Base-by-base conservation (phyloP, 2,329 filamentous ascomycete species). In the Stagonosporopsis vannaccii region DNA sequence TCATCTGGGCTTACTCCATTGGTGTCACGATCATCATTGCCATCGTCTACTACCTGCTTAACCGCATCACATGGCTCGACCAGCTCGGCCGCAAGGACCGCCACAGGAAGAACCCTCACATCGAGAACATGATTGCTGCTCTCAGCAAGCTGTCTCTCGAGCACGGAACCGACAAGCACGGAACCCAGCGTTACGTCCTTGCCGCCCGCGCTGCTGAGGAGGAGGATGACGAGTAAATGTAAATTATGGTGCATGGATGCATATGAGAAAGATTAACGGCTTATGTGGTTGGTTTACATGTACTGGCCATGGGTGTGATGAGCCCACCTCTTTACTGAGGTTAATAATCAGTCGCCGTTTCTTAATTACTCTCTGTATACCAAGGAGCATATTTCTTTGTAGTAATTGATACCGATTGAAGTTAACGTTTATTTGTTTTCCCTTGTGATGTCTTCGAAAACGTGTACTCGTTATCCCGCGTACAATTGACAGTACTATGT, bases 1-100 rank as follows among this genome's bases (percentile, higher is more conserved):
- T 87, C 60, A 78, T 88, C 69, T 88, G 86, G 85, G 79, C 79
- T 41, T 88, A 86, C 80, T 87, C 84, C n/a, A 85, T 88, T 59
- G 85, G 84, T 72, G 85, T 88, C 56, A 84, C 83, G 58, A 84
- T 88, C 68, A 81, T 88, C 77, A 84, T 87, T 63, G 86, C 85
- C 67, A 86, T 88, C 66, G 83, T 87, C 60, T 88, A 88, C 79
- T 84, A 80, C 74, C 73, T 86, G 39, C 80, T 88, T 62, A 87
- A 87, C 79, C 79, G 80, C 71, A 81, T 87, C 65, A 65, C 76
- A 30, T 83, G 80, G 79, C 80, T 88, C 60, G 82, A 86, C 71
- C 81, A 88, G 71, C 81, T 89, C 30, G 86, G 86, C 58, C 84
- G 86, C 72, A 84, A 85, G 79, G 81, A 85, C 76, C 82, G 86